Evolutionary conservation across 345 rosid species (phyloP), one percentile per base, ranked within the genome.

Genomic region (Bretschneidera sinensis): DNA sequence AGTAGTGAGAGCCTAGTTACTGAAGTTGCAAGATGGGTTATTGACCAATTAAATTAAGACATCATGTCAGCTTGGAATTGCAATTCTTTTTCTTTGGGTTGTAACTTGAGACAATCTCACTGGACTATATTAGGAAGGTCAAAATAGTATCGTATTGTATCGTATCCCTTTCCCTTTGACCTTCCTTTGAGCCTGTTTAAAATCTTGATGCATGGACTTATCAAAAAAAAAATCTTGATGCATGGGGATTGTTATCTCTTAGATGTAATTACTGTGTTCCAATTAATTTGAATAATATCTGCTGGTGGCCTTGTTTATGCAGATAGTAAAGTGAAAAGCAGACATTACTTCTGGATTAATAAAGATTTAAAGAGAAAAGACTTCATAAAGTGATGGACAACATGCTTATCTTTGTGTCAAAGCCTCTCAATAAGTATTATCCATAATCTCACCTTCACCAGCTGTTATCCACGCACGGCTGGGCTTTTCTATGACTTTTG

Each of bases 291-390:
- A 78, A 75, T 69, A 51, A 61, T 69, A 65, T 73, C 63, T 67
- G 71, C 81, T 67, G 67, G 74, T 77, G 80, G 73, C 71, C 66
- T 76, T 84, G 78, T 78, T 76, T 70, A 68, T 79, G 86, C 90
- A 79, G 86, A 79, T 78, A 65, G 71, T 78, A 81, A 71, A 78
- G 74, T 82, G 79, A 74, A 82, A 70, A 70, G 76, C 62, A 67
- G 80, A 69, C 60, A 72, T 69, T 79, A 71, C 76, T 66, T 74
- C 63, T 62, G 68, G 76, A 60, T 76, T 68, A 76, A 68, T 80
- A 76, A 76, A 70, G 85, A 65, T 76, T 48, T 76, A 76, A 71
- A 48, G 60, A 60, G 55, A 71, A 71, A 60, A 80, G 77, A 69
- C 63, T 63, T 54, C 74, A 55, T 82, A 79, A 74, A 85, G 82